Base-by-base conservation (phyloP, 2,329 filamentous ascomycete species). In the Fusarium sp. region DNA sequence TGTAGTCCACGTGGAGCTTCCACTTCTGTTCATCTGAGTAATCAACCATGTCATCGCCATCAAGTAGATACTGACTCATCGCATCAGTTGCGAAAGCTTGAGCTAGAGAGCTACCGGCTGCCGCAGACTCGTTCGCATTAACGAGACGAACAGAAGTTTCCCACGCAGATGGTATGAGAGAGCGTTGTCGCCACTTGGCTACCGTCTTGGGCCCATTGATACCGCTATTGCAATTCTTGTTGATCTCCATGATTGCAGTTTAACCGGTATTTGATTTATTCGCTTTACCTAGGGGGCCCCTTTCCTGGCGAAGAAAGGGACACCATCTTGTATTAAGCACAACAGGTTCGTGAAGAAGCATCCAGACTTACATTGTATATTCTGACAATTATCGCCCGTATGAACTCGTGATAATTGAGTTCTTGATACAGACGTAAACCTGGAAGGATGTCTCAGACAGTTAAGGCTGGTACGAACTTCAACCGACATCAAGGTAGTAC, bases 11-110 rank as follows among this genome's bases (percentile, higher is more conserved):
- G 79, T 96, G 93, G 47, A 96, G 84, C 71, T 89, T 88, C 90
- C 91, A 96, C 77, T 90, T 91, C 77, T 89, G 84, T 79, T 92
- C 88, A 75, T 89, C 85, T 50, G 88, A 86, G 81, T 87, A 88
- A 67, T 85, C 79, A 67, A 84, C 84, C 81, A 89, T 87, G 78
- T 93, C 91, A 64, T 91, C 89, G 47, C 90, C 89, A 76, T 92
- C 88, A 74, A 95, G 84, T 75, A 94, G 89, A 81, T 95, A 96
- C 78, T 88, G 86, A 67, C 90, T 89, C 68, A 94, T 87, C 63
- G 92, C 88, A 79, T 96, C 93, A 66, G 89, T 84, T 62, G 88
- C 90, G 82, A 97, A 96, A 69, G 93, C 91, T 78, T 93, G 89
- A 49, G 93, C 91, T 72, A 97, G 87, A 75, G 90, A 90, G 38